These are phyloP conservation scores for Yamagishiella unicocca DNA, from an alignment of 139 green algal species.

Conservation along the genomic window DNA sequence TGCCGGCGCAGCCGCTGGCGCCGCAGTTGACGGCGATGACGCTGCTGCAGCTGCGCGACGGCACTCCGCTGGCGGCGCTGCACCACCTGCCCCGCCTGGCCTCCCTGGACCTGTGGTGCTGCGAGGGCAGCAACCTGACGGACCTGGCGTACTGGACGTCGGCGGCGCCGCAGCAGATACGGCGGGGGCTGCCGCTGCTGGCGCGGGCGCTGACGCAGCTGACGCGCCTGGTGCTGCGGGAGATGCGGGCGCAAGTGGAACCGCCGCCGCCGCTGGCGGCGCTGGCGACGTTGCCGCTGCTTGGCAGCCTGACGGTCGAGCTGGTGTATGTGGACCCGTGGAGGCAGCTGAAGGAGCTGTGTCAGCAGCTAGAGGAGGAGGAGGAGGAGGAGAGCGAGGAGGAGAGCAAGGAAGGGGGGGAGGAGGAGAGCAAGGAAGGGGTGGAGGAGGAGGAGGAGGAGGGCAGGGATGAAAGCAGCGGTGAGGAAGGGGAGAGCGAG, in stretches of 20 bases:
- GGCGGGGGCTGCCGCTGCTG: constrained; percentile 7
- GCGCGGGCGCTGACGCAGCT: constrained; percentile 1
- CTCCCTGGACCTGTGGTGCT: constrained; percentile 11
- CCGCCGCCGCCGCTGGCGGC: constrained; percentile 1
- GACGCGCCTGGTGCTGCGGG: constrained; percentile 9
- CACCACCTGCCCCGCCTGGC: not conserved
- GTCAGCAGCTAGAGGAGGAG: not conserved
- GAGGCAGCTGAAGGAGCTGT: constrained; percentile 2
- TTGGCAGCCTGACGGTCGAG: not conserved
- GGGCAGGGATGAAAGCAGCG: not conserved
- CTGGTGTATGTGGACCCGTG: not conserved
- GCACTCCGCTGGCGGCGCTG: not conserved
- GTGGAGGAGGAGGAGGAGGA: constrained; percentile 17
- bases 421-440: constrained; percentile 3
- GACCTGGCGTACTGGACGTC: constrained; percentile 14
- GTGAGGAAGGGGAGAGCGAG: not conserved
- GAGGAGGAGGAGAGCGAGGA: not conserved
- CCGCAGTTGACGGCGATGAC: not conserved
- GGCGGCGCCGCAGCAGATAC: constrained; percentile 24
- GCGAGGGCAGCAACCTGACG: not conserved
- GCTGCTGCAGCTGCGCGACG: constrained; percentile 19
- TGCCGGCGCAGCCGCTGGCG: not conserved
- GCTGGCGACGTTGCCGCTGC: not conserved
- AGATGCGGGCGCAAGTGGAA: constrained; percentile 20
- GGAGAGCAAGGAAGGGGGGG: not conserved